These are phyloP conservation scores for Fragaria vesca DNA, from an alignment of 306 rosid genomes.

Conservation along the genomic window DNA sequence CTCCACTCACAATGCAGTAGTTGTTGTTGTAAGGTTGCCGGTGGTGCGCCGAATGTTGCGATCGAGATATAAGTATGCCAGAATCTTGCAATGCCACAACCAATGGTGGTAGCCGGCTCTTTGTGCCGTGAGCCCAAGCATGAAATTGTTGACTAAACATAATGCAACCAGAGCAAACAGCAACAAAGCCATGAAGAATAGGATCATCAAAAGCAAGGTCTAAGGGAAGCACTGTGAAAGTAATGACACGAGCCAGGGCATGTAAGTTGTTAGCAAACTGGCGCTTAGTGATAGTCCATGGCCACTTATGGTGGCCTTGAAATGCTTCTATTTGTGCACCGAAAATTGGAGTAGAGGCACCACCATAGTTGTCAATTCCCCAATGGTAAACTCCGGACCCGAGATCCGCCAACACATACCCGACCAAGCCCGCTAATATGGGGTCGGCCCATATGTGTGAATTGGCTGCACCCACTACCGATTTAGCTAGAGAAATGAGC, in stretches of 20 bases:
- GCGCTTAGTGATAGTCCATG: conserved; percentile 82
- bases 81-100: conserved; percentile 67
- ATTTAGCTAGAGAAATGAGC: conserved; percentile 46
- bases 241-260: conserved; percentile 61
- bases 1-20: conserved; percentile 91
- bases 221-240: conserved; percentile 64
- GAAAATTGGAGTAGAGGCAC: conserved; percentile 55
- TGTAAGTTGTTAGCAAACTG: conserved; percentile 83
- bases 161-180: conserved; percentile 61
- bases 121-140: conserved; percentile 89
- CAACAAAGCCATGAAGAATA: conserved; percentile 50
- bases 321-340: conserved; percentile 85
- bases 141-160: conserved; percentile 98
- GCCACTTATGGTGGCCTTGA: conserved; percentile 91
- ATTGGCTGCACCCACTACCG: conserved; percentile 35
- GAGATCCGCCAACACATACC: conserved; percentile 77
- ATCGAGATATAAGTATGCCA: conserved; percentile 67
- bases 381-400: conserved; percentile 92
- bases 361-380: conserved; percentile 84
- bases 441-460: conserved; percentile 45
- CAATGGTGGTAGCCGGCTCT: conserved; percentile 59
- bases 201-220: conserved; percentile 57
- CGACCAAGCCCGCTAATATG: conserved; percentile 45
- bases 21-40: conserved; percentile 73
- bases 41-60: conserved; percentile 72